These are phyloP conservation scores for Ceratocystis variospora DNA, from an alignment of 2,329 filamentous ascomycete genomes.

Conservation along the genomic window DNA sequence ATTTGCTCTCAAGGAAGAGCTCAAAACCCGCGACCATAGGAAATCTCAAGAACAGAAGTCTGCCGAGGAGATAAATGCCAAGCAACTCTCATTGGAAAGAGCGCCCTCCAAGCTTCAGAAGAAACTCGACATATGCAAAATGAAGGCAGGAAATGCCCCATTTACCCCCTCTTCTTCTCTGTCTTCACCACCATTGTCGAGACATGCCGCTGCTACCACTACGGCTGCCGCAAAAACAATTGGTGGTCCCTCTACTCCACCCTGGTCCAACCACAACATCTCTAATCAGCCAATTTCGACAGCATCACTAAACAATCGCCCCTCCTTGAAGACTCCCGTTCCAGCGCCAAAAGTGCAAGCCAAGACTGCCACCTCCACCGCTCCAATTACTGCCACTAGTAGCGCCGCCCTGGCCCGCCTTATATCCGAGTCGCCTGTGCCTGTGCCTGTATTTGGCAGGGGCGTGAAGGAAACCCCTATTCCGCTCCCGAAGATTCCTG, in stretches of 20 bases:
- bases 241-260: not conserved
- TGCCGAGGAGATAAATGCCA: not conserved
- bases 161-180: not conserved
- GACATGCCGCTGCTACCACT: not conserved
- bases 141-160: not conserved
- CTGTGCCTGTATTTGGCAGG: not conserved
- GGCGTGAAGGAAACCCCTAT: not conserved
- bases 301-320: slow-evolving; percentile 3
- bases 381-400: not conserved
- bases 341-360: not conserved
- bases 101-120: not conserved
- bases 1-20: not conserved
- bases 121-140: not conserved
- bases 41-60: not conserved
- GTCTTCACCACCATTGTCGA: not conserved
- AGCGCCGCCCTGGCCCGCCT: not conserved
- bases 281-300: slow-evolving; percentile 9
- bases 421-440: not conserved
- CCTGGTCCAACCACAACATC: not conserved
- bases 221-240: not conserved
- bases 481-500: slow-evolving; percentile 2
- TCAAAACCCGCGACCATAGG: not conserved
- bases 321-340: slow-evolving; percentile 1
- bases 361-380: not conserved
- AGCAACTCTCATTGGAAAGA: not conserved